A percentile compares a stretch with the other conserved stretches of the same genome.
Evolutionary conservation across 352 stramenopile species (phyloP).

Genomic region (Thraustotheca clavata): DNA sequence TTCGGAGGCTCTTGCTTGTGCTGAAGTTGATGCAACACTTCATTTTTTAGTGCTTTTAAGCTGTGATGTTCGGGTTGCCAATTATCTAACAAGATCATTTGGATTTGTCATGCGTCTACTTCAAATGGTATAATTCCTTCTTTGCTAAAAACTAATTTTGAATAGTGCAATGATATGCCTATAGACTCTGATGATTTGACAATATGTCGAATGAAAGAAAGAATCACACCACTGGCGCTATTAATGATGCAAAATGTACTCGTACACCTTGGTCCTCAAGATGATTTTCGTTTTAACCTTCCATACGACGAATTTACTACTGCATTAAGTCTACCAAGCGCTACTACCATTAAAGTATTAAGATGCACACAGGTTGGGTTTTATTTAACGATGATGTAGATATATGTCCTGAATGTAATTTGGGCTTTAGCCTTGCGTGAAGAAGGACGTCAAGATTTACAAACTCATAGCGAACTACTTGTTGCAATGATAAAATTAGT

Average conservation of each 20-base stretch:
- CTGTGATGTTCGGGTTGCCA: neutral
- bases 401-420: neutral
- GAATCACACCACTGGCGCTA: neutral
- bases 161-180: neutral
- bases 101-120: neutral
- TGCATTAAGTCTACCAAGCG: neutral
- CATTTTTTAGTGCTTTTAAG: neutral
- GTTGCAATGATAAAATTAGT: neutral
- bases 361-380: neutral
- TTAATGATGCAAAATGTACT: conserved; percentile 2
- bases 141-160: neutral
- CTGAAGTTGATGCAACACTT: neutral
- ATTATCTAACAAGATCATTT: neutral
- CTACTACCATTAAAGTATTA: neutral
- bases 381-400: neutral
- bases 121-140: neutral
- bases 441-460: neutral
- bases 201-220: neutral
- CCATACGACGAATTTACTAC: neutral
- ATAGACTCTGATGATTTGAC: neutral
- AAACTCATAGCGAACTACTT: neutral
- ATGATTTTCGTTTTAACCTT: conserved; percentile 1
- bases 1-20: neutral
- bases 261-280: neutral
- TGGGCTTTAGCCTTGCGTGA: conserved; percentile 3